phyloP scores from a whole-genome alignment of 2,329 filamentous ascomycete genomes.

The Orbilia oligospora region DNA sequence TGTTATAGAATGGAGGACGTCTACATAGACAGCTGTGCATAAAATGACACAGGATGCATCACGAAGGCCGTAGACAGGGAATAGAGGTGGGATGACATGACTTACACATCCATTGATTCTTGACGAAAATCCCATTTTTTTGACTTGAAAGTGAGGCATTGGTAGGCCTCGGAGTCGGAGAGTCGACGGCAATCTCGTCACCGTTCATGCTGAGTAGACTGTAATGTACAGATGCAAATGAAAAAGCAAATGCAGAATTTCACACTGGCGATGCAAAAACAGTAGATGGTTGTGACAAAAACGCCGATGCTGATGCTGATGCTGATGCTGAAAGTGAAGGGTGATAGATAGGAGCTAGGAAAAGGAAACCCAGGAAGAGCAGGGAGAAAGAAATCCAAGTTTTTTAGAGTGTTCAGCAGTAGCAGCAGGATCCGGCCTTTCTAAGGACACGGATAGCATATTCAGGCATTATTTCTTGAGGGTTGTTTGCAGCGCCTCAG shows the following conservation, averaged over 20 bases:
- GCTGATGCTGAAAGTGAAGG: neutral
- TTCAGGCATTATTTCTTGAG: conserved; percentile 30
- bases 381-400: neutral
- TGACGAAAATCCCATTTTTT: conserved; percentile 53
- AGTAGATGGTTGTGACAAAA: neutral
- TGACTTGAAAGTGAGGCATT: neutral
- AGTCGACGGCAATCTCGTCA: conserved; percentile 10
- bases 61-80: neutral
- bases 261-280: neutral
- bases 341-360: neutral
- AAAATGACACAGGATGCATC: neutral
- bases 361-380: neutral
- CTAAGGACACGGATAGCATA: neutral
- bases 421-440: neutral
- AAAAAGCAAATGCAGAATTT: neutral
- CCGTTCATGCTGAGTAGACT: conserved; percentile 10
- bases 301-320: neutral
- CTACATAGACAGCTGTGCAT: neutral
- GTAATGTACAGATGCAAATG: neutral
- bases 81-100: neutral
- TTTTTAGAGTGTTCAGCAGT: neutral
- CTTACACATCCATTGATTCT: conserved; percentile 60
- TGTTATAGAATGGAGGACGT: neutral
- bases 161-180: conserved; percentile 9
- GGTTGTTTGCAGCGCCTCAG: neutral